Evolutionary conservation across 2,329 filamentous ascomycete species (phyloP).

Genomic region (Pyrenochaeta sp.): DNA sequence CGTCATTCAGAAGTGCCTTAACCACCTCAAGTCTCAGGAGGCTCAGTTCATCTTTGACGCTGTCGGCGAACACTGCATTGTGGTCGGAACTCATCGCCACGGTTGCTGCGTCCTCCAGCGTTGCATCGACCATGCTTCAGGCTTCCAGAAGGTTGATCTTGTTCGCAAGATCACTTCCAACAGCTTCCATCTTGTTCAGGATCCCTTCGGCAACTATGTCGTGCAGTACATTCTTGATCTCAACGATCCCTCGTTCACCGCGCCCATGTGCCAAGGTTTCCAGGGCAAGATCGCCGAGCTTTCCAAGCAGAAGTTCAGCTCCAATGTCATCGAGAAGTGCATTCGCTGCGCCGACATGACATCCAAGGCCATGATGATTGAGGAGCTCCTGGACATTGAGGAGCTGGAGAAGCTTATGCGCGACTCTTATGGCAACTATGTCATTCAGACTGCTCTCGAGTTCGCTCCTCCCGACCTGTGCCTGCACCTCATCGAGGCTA

Average conservation of each 20-base stretch:
- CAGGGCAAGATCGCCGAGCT: constrained; percentile 72
- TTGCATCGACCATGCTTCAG: constrained; percentile 96
- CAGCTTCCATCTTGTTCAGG: constrained; percentile 88
- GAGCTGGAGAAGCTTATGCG: constrained; percentile 90
- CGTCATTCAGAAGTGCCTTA: constrained; percentile 98
- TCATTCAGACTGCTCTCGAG: constrained; percentile 84
- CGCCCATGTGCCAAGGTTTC: constrained; percentile 86
- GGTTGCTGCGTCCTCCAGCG: constrained; percentile 98
- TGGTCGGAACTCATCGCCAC: constrained; percentile 94
- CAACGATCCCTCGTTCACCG: constrained; percentile 85
- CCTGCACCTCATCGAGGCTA: constrained; percentile 75
- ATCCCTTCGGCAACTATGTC: constrained; percentile 98
- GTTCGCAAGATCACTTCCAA: constrained; percentile 87
- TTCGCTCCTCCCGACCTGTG: constrained; percentile 44
- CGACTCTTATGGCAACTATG: constrained; percentile 96
- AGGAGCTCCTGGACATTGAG: constrained; percentile 75
- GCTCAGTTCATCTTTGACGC: constrained; percentile 97
- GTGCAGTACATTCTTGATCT: constrained; percentile 98
- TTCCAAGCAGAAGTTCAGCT: constrained; percentile 98
- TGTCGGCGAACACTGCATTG: constrained; percentile 84
- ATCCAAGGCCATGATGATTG: constrained; percentile 81
- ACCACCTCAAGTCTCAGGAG: constrained; percentile 84
- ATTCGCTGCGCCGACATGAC: constrained; percentile 80
- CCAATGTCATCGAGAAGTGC: constrained; percentile 95
- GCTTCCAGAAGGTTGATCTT: constrained; percentile 84